phyloP scores from a whole-genome alignment of 192 early-diverging fungal species.

The Coemansia asiatica region DNA sequence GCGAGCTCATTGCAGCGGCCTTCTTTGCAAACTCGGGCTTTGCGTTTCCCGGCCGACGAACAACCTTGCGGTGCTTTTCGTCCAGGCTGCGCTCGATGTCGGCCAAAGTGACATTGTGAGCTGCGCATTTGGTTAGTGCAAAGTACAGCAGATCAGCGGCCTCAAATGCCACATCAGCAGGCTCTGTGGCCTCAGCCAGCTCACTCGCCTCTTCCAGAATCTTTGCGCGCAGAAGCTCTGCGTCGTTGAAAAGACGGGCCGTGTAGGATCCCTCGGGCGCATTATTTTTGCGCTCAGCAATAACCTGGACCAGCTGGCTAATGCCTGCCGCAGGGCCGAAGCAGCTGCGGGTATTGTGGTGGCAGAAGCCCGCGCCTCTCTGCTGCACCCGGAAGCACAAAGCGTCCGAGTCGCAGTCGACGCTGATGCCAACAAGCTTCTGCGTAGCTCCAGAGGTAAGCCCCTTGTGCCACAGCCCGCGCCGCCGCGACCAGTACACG shows the following conservation, averaged over 20 bases:
- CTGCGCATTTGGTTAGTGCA: constrained; percentile 82
- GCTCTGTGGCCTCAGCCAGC: constrained; percentile 73
- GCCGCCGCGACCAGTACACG: constrained; percentile 87
- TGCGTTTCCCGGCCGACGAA: constrained; percentile 87
- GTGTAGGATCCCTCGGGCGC: constrained; percentile 94
- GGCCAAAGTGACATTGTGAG: constrained; percentile 72
- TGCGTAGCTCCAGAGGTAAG: constrained; percentile 94
- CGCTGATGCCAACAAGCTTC: constrained; percentile 68
- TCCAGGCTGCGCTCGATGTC: constrained; percentile 91
- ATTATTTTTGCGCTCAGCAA: constrained; percentile 65
- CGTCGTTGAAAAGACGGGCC: constrained; percentile 80
- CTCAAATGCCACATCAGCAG: constrained; percentile 89
- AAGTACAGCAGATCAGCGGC: constrained; percentile 97
- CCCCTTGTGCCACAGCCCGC: constrained; percentile 97
- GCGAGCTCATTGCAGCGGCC: constrained; percentile 13
- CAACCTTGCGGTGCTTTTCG: constrained; percentile 77
- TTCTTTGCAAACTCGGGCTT: constrained; percentile 71
- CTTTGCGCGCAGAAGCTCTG: constrained; percentile 80
- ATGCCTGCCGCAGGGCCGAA: constrained; percentile 83
- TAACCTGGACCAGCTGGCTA: constrained; percentile 65
- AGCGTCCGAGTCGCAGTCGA: constrained; percentile 91
- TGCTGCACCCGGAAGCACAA: constrained; percentile 87
- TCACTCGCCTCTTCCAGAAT: constrained; percentile 96
- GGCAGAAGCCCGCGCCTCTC: constrained; percentile 89
- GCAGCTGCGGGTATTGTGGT: constrained; percentile 85